Percentiles rank a stretch among this genome's conserved stretches.
phyloP scores from a whole-genome alignment of 1,284 basidiomycete species.

The Pseudozyma pruni region DNA sequence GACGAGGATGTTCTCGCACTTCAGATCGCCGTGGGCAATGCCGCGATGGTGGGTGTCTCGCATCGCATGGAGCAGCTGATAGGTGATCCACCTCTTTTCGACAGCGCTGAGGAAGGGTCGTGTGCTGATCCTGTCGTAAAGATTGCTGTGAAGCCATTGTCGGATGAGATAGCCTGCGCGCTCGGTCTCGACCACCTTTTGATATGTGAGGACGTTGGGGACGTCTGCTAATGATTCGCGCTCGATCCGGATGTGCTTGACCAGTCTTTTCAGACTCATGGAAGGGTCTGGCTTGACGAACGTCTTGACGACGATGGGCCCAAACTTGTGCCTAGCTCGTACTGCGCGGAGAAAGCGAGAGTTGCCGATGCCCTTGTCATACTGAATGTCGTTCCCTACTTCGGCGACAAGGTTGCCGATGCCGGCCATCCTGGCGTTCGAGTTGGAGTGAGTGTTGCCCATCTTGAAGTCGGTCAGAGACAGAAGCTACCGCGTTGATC shows the following conservation, averaged over 20 bases:
- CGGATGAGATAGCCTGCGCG: constrained; percentile 93
- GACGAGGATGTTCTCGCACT: constrained; percentile 96
- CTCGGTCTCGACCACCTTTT: constrained; percentile 91
- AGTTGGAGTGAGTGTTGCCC: constrained; percentile 54
- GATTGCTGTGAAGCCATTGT: constrained; percentile 92
- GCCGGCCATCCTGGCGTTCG: constrained; percentile 47
- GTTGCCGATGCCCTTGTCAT: constrained; percentile 76
- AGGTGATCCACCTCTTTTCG: constrained; percentile 99
- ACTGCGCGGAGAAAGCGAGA: constrained; percentile 95
- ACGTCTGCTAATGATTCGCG: constrained; percentile 85
- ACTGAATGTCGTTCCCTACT: constrained; percentile 61
- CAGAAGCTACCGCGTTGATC: too few species aligned
- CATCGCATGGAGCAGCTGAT: constrained; percentile 87
- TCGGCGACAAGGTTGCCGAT: constrained; percentile 58
- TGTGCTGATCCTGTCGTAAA: constrained; percentile 98
- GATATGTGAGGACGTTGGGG: constrained; percentile 88
- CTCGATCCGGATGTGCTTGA: constrained; percentile 78
- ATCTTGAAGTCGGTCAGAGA: constrained; percentile 22
- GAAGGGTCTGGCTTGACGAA: constrained; percentile 83
- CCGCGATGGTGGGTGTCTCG: constrained; percentile 81
- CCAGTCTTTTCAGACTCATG: constrained; percentile 76
- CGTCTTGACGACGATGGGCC: constrained; percentile 80
- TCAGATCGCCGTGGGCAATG: constrained; percentile 95
- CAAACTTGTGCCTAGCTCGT: constrained; percentile 78
- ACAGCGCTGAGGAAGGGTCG: constrained; percentile 89